phyloP scores from a whole-genome alignment of 2,329 filamentous ascomycete species.

The Ophiobolus disseminans region DNA sequence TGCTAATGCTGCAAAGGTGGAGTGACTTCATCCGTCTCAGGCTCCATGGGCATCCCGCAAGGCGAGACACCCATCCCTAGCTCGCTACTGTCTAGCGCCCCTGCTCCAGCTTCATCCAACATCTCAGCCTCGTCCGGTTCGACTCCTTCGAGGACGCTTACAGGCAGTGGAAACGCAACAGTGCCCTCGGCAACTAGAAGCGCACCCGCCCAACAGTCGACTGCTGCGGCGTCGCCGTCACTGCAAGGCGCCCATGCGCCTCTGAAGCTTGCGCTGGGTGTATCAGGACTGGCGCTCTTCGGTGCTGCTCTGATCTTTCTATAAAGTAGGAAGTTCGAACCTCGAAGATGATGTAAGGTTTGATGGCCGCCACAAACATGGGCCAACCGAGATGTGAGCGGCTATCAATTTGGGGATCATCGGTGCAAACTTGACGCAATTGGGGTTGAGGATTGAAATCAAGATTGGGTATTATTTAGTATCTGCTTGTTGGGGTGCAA shows the following conservation, averaged over 20 bases:
- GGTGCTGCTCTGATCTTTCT: conserved; percentile 37
- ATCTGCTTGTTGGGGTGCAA: no score
- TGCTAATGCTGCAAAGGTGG: conserved; percentile 14
- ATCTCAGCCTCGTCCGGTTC: not conserved
- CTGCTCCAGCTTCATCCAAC: not conserved
- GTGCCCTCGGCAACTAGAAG: conserved; percentile 9
- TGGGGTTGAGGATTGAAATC: no score
- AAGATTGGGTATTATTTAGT: no score
- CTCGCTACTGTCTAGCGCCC: not conserved
- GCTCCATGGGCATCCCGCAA: conserved; percentile 22
- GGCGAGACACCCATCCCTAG: conserved; percentile 22
- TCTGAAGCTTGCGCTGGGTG: conserved; percentile 22
- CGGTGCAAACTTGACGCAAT: not conserved
- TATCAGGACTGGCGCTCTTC: conserved; percentile 28
- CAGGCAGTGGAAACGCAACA: not conserved
- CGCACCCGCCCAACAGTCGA: conserved; percentile 21
- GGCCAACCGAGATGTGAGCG: not conserved
- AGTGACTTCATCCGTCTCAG: conserved; percentile 8
- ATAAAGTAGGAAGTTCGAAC: conserved; percentile 5
- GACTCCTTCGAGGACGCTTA: not conserved
- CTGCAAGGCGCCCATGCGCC: conserved; percentile 17
- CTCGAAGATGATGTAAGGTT: not conserved
- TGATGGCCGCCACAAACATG: not conserved
- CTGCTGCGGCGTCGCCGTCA: conserved; percentile 27
- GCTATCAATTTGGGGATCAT: not conserved